A percentile compares a stretch with the other conserved stretches of the same genome.
phyloP scores from a whole-genome alignment of 768 basidiomycete genomes.

The Ramaria sp. region DNA sequence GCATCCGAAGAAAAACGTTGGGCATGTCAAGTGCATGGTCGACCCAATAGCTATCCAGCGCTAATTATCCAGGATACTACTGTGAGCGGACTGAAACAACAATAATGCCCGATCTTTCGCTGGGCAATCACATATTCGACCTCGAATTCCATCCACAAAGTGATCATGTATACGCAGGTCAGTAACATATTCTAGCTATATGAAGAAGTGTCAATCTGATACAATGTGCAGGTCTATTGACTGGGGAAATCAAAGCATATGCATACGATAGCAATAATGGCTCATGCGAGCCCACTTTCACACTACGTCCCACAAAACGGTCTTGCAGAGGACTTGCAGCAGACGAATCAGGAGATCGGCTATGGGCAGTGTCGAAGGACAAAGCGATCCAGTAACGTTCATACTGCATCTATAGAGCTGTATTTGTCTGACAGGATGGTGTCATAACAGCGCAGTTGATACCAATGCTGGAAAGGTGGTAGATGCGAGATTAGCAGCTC shows the following conservation, averaged over 20 bases:
- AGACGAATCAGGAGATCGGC: conserved; percentile 50
- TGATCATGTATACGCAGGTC: conserved; percentile 49
- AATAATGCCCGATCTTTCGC: conserved; percentile 53
- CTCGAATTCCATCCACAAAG: conserved; percentile 73
- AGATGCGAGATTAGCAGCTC: conserved; percentile 39
- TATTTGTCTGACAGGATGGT: conserved; percentile 14
- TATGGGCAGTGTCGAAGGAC: conserved; percentile 77
- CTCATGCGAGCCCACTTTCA: conserved; percentile 42
- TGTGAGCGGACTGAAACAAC: too few species aligned
- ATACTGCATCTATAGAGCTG: conserved; percentile 21
- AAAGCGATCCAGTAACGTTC: conserved; percentile 54
- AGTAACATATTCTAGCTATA: background rate
- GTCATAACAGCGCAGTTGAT: conserved; percentile 47
- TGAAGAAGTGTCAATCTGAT: background rate
- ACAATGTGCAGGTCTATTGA: conserved; percentile 45
- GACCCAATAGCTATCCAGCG: too few species aligned
- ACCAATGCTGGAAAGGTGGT: conserved; percentile 42
- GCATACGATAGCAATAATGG: conserved; percentile 60
- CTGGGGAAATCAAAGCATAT: conserved; percentile 77
- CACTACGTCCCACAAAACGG: conserved; percentile 64
- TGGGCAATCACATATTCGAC: conserved; percentile 80
- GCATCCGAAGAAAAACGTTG: too few species aligned
- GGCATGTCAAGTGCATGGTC: too few species aligned
- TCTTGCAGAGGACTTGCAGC: conserved; percentile 71
- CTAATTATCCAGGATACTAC: too few species aligned